Conservation (phyloP, 2,329 filamentous ascomycete genomes). For the Ophiognomonia clavigignenti-juglandacearum region DNA sequence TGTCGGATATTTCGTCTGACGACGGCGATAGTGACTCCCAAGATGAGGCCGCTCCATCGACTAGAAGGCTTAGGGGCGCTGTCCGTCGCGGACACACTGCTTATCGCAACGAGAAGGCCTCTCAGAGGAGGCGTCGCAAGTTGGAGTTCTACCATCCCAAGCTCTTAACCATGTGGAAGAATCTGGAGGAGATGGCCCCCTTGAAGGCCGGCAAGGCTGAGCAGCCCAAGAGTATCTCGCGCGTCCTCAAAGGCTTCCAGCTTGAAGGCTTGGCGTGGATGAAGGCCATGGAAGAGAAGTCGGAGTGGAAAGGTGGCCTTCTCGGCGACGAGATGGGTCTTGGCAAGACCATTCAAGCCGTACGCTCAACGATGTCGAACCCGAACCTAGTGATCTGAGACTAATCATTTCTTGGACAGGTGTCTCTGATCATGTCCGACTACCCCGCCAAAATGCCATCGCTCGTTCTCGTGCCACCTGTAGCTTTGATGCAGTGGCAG, state of each 20-base stretch:
- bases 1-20: slow-evolving; percentile 10
- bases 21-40: slow-evolving; percentile 33
- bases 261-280: slow-evolving; percentile 94
- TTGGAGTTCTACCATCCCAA: slow-evolving; percentile 8
- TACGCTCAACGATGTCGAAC: no score
- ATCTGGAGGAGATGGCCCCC: slow-evolving; percentile 62
- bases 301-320: slow-evolving; percentile 79
- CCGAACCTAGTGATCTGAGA: no score
- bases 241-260: slow-evolving; percentile 87
- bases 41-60: slow-evolving; percentile 16
- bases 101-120: slow-evolving; percentile 22
- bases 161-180: slow-evolving; percentile 67
- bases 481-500: slow-evolving; percentile 94
- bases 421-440: slow-evolving; percentile 93
- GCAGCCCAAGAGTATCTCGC: slow-evolving; percentile 74
- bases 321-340: slow-evolving; percentile 98
- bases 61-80: slow-evolving; percentile 11
- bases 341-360: slow-evolving; percentile 97
- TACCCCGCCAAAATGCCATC: slow-evolving; percentile 80
- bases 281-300: slow-evolving; percentile 74
- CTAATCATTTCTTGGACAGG: not conserved
- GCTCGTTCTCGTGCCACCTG: slow-evolving; percentile 84
- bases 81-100: slow-evolving; percentile 30
- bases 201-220: slow-evolving; percentile 58
- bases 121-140: slow-evolving; percentile 49